phyloP scores from a whole-genome alignment of 2,329 filamentous ascomycete species.

The Fusarium buharicum region DNA sequence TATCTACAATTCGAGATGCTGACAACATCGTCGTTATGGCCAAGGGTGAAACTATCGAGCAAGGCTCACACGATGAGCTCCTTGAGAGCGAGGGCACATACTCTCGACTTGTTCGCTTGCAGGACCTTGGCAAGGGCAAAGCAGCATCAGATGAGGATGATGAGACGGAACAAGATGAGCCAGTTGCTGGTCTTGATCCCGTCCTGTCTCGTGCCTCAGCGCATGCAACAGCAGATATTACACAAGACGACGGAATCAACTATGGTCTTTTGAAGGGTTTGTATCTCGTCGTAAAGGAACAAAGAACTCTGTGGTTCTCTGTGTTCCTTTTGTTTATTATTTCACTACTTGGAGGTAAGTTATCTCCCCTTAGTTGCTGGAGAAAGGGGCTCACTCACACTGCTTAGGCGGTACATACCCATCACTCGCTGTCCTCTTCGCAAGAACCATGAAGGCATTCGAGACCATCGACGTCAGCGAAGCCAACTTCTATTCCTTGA shows the following conservation, averaged over 20 bases:
- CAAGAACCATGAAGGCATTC: slow-evolving; percentile 54
- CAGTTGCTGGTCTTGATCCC: slow-evolving; percentile 44
- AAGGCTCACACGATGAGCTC: slow-evolving; percentile 70
- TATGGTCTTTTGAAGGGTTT: slow-evolving; percentile 48
- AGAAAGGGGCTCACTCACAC: neutral
- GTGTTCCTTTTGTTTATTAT: slow-evolving; percentile 37
- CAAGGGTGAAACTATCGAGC: slow-evolving; percentile 67
- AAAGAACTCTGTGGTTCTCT: slow-evolving; percentile 43
- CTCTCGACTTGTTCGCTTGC: slow-evolving; percentile 58
- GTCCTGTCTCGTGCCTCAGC: slow-evolving; percentile 39
- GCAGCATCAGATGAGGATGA: slow-evolving; percentile 23
- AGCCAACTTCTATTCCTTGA: slow-evolving; percentile 64
- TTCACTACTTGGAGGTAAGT: slow-evolving; percentile 46
- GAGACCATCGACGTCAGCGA: slow-evolving; percentile 46
- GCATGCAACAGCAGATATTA: slow-evolving; percentile 28
- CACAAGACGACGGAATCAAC: slow-evolving; percentile 16
- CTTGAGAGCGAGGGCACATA: slow-evolving; percentile 62
- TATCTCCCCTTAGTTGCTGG: neutral
- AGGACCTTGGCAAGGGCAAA: slow-evolving; percentile 50
- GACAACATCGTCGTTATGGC: slow-evolving; percentile 74
- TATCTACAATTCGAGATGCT: slow-evolving; percentile 68
- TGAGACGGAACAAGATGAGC: slow-evolving; percentile 52
- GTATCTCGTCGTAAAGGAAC: slow-evolving; percentile 47
- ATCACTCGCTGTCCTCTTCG: slow-evolving; percentile 54
- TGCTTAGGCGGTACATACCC: slow-evolving; percentile 53